A percentile compares a stretch with the other conserved stretches of the same genome.
Conservation (phyloP, 257 asterid genomes). For the Jaltomata sinuosa region DNA sequence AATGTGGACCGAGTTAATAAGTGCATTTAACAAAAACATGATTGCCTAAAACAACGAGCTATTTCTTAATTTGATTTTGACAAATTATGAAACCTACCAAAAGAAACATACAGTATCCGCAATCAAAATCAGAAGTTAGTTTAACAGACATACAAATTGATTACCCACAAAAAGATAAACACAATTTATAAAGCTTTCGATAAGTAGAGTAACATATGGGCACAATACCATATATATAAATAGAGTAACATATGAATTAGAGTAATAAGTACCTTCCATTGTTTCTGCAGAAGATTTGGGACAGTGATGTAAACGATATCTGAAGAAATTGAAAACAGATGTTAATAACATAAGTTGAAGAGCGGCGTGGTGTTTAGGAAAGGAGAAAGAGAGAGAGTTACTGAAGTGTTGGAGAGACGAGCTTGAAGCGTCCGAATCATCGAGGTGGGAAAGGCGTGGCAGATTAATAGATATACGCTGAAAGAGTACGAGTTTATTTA, state of each 20-base stretch:
- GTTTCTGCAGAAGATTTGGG: constrained; percentile 3
- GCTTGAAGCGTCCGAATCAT: constrained; percentile 22
- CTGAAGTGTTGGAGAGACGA: constrained; percentile 19
- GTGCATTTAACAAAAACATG: not conserved
- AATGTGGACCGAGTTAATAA: not conserved
- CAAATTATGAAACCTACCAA: not conserved
- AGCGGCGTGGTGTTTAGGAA: not conserved
- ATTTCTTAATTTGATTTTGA: not conserved
- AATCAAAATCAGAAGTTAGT: not conserved
- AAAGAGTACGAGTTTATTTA: too few relatives aligned
- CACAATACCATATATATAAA: not conserved
- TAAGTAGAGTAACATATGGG: not conserved
- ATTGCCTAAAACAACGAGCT: not conserved
- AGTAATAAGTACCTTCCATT: constrained; percentile 30
- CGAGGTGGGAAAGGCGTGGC: too few relatives aligned
- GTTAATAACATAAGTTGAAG: not conserved
- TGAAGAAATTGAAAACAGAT: not conserved
- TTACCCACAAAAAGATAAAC: not conserved
- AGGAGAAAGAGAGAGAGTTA: constrained; percentile 2
- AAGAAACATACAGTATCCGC: not conserved
- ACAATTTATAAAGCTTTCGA: not conserved
- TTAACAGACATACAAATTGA: not conserved
- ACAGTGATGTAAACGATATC: constrained; percentile 3
- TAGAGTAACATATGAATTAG: not conserved
- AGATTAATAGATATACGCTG: too few relatives aligned